Base-by-base conservation (phyloP, 768 basidiomycete species). In the Boletus tylopilopsis region DNA sequence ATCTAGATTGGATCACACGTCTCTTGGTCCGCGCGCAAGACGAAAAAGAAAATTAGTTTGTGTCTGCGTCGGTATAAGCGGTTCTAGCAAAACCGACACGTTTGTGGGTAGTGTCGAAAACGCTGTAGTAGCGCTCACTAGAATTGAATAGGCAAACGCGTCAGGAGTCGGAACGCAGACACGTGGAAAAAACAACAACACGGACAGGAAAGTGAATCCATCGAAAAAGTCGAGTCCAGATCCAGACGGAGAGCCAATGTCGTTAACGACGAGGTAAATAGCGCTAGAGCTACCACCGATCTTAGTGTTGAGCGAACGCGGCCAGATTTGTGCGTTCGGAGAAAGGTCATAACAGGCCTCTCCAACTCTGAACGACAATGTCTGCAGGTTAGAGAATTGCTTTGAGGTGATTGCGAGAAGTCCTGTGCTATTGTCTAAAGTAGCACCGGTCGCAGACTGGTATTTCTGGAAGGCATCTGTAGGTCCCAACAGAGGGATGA, bases 271-370 rank as follows among this genome's bases (percentile, higher is more conserved):
- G 24, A 71, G 66, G 42, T 68, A 68, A 21, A 69, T 67, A 27
- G 30, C 36, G 12, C 42, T 8, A 8, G 62, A 21, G 22, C 10
- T 51, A 6, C 67, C 70, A 11, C 70, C 70, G 22, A 70, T 53
- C 19, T 18, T 50, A 8, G 52, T 32, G 56, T 69, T 68, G 25
- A 71, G 56, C 13, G 62, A 60, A 36, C 64, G 65, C 2, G 69
- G 69, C 65, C 68, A 70, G 50, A 68, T 68, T 45, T 71, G 69
- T 3, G 57, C 68, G 23, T 68, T 64, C 6, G 61, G 49, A 4
- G 49, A 49, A 16, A 68, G 54, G 24, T 37, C 45, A 36, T 68
- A 64, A 3, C 52, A 42, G 1, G 24, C 23, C 3, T 45, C 55
- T 25, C 62, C 64, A 30, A 68, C 54, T 11, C 57, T 51, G 55